phyloP scores from a whole-genome alignment of 495 filamentous ascomycete genomes.

The Daldinia childiae region DNA sequence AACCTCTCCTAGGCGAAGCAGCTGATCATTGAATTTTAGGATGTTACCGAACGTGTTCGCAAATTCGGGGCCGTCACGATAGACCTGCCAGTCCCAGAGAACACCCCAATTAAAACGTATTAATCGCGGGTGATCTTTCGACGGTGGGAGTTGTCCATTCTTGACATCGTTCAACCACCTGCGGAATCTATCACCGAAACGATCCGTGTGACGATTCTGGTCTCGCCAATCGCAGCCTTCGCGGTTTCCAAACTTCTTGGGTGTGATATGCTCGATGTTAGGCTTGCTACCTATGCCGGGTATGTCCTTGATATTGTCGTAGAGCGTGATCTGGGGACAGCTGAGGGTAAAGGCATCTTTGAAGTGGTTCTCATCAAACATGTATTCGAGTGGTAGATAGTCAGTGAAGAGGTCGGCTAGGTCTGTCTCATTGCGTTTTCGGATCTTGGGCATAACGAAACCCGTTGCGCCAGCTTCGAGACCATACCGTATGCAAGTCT shows the following conservation, averaged over 20 bases:
- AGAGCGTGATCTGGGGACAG: slow-evolving; percentile 59
- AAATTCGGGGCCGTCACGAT: slow-evolving; percentile 57
- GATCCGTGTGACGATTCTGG: slow-evolving; percentile 58
- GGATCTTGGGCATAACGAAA: slow-evolving; percentile 56
- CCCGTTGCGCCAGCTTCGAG: slow-evolving; percentile 61
- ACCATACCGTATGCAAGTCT: slow-evolving; percentile 61
- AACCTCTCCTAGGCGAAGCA: slow-evolving; percentile 48
- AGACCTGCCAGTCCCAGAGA: slow-evolving; percentile 58
- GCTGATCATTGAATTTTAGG: slow-evolving; percentile 50
- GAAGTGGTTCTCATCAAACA: slow-evolving; percentile 62
- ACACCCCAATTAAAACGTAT: slow-evolving; percentile 60
- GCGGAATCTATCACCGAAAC: slow-evolving; percentile 53
- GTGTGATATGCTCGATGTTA: slow-evolving; percentile 54
- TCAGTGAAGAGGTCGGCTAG: slow-evolving; percentile 50
- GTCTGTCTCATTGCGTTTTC: slow-evolving; percentile 50
- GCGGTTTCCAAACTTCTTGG: slow-evolving; percentile 54
- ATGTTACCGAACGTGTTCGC: slow-evolving; percentile 53
- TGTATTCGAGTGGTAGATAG: slow-evolving; percentile 54
- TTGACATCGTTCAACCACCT: slow-evolving; percentile 46
- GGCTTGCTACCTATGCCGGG: slow-evolving; percentile 42
- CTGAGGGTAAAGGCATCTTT: slow-evolving; percentile 46
- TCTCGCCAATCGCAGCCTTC: slow-evolving; percentile 58
- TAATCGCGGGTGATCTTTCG: slow-evolving; percentile 47
- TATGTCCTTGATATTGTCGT: slow-evolving; percentile 48
- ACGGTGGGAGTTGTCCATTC: slow-evolving; percentile 41